phyloP scores from a whole-genome alignment of 2,329 filamentous ascomycete genomes.

The Trichoderma sp. region DNA sequence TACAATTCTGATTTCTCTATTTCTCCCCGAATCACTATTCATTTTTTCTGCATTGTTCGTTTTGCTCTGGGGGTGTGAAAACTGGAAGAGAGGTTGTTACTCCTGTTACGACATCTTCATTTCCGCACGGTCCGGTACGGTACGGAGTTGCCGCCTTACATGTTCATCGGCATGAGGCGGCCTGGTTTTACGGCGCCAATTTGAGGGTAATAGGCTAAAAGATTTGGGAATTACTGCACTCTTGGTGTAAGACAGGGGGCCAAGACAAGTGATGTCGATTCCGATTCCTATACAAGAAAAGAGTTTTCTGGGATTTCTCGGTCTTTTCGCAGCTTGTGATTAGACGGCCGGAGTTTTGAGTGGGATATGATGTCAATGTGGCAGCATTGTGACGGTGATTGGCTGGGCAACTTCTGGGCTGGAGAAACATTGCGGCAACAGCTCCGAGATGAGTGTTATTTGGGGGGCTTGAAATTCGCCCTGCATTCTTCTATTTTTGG shows the following conservation, averaged over 20 bases:
- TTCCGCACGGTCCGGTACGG: neutral
- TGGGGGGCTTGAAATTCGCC: neutral
- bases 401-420: neutral
- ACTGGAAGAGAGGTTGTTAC: neutral
- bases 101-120: neutral
- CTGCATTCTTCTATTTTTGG: neutral
- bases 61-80: neutral
- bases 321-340: neutral
- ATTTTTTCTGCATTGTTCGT: neutral
- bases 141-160: neutral
- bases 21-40: neutral
- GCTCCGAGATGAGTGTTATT: neutral
- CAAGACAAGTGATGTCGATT: neutral
- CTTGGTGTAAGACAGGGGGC: neutral
- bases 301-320: neutral
- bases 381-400: neutral
- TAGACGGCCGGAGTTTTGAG: neutral
- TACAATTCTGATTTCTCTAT: constrained; percentile 4
- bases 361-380: constrained; percentile 7
- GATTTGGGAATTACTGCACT: neutral
- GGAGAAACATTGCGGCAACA: neutral
- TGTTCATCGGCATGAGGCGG: neutral
- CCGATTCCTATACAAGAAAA: neutral
- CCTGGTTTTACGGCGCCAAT: neutral
- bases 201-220: neutral